These are phyloP conservation scores for Phytophthora constricta DNA, from an alignment of 352 stramenopile species.

Conservation along the genomic window DNA sequence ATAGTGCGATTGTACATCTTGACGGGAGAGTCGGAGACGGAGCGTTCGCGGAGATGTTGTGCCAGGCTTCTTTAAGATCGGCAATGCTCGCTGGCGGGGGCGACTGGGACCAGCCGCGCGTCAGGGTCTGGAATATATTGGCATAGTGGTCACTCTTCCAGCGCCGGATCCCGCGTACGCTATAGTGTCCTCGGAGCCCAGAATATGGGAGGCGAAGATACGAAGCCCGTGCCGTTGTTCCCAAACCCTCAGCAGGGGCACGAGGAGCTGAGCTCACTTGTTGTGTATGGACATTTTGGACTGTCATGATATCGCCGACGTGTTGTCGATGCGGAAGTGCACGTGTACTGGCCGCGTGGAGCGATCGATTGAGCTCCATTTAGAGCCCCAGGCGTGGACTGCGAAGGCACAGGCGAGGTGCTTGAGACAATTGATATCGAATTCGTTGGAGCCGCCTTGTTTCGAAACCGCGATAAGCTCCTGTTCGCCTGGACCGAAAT, in stretches of 20 bases:
- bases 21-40: too few species aligned
- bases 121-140: not conserved
- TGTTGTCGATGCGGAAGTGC: conserved; percentile 24
- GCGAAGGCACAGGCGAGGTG: conserved; percentile 8
- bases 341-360: not conserved
- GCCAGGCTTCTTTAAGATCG: too few species aligned
- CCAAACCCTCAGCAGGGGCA: not conserved
- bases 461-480: not conserved
- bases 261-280: not conserved
- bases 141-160: not conserved
- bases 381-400: not conserved
- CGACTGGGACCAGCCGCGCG: not conserved
- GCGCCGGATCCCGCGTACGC: not conserved
- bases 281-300: not conserved
- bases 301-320: conserved; percentile 11
- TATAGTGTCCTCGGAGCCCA: not conserved
- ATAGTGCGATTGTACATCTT: too few species aligned
- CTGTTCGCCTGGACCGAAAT: not conserved
- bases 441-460: not conserved
- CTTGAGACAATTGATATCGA: conserved; percentile 31
- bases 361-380: not conserved
- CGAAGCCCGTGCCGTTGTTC: not conserved
- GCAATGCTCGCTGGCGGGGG: too few species aligned
- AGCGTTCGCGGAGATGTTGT: too few species aligned
- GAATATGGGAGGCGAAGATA: conserved; percentile 1